Base-by-base conservation (phyloP, 2,329 filamentous ascomycete species). In the Cordyceps pruinosa region DNA sequence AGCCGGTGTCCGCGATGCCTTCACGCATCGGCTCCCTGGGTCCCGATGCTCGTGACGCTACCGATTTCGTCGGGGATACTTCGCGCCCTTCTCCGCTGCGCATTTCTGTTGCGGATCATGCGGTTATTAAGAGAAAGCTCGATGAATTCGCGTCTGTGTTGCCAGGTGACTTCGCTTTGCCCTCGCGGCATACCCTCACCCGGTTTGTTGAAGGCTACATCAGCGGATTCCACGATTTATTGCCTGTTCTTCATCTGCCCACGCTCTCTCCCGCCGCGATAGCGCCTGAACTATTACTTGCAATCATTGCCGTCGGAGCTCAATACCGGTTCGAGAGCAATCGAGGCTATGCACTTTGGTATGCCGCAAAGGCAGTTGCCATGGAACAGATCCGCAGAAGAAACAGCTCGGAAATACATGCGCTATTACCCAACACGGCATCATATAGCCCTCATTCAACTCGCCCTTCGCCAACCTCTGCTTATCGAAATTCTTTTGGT, bases 121-220 rank as follows among this genome's bases (percentile, higher is more conserved):
- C 73, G 5, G 70, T 76, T 12, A 83, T 86, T 56, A 80, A 81
- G 64, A 80, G 75, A 56, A 77, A 81, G n/a, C 69, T 87, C 0
- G 77, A 82, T 21, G 82, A 85, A 59, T 87, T 86, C 61, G 81
- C 81, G 1, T 74, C 77, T 1, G 79, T 85, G 5, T 68, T 87
- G 23, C 81, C 84, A 0, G 74, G 71, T 53, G 82, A 84, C 62
- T 89, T 89, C 61, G 77, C 83, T 3, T 81, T 89, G 50, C 86
- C 87, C 1, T 88, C 86, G 5, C 79, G 86, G 3, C 80, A 88
- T 62, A 87, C 87, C 0, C 68, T 89, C 28, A 85, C 83, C 3
- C 74, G 87, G 34, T 89, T 89, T 60, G 70, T 89, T 32, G 85
- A 87, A 58, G 86, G 85, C 1, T 90, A 88, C 63, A 80, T 88